Evolutionary conservation across 177 flowering plant species (phyloP), one percentile per base, ranked within the genome.

Genomic region (Telopea speciosissima): DNA sequence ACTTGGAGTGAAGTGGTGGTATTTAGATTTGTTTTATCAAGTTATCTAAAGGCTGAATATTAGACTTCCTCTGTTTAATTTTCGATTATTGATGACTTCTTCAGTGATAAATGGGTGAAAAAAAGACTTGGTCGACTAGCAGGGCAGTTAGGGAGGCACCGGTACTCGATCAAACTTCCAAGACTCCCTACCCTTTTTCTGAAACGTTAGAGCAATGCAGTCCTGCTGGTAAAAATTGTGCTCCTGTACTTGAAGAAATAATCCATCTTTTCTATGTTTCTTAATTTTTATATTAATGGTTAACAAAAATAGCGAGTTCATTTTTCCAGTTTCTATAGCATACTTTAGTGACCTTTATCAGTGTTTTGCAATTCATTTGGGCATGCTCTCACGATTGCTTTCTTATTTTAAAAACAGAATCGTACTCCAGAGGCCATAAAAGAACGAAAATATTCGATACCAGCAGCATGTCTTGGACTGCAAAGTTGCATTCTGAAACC

Each of bases 341-440:
- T 49, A 11, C 54, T 13, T 11, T 13, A 12, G 19, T 49, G 54
- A 49, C 3, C 14, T 13, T 3, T 49, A 12, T 49, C 4, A 49
- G 19, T 49, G 54, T 13, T 49, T 49, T 49, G 54, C 3, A 49
- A 49, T 49, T 17, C 19, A 16, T 49, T 49, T 13, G 17, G 17
- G 17, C 54, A 49, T 49, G 5, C 11, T 11, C 54, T 12, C 13
- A 49, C 19, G 0, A 49, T 49, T 12, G 24, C 31, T 16, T 59
- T 69, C 23, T 54, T 14, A 28, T 13, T 33, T 60, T 69, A 31
- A n/a, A 40, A 61, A 67, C 72, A 74, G 72, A 68, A 3, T 4
- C 63, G 22, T 56, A 65, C 22, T 54, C 68, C 8, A 56, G 60
- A 7, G 44, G 42, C 16, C 65, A 36, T 19, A 74, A 74, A 36